These are phyloP conservation scores for Vigna radiata DNA, from an alignment of 306 rosid genomes.

Conservation along the genomic window DNA sequence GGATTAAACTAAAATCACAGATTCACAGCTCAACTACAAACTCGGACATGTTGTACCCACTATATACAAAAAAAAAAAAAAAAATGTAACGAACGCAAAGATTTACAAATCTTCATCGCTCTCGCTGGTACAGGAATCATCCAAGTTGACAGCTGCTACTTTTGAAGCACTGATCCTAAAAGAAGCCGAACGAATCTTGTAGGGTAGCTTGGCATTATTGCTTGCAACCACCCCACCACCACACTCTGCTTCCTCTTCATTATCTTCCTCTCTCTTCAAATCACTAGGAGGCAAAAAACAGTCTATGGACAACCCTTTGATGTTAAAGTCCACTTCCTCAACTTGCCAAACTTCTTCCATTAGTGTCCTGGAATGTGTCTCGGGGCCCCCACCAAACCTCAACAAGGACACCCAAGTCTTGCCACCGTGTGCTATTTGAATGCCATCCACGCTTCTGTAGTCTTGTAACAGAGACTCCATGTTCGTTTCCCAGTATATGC, in stretches of 20 bases:
- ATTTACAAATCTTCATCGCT: constrained; percentile 60
- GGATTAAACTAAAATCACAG: constrained; percentile 17
- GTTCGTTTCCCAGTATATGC: constrained; percentile 87
- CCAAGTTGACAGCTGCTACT: constrained; percentile 72
- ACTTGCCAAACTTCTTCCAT: constrained; percentile 92
- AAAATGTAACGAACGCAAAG: background rate
- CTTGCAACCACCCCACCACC: constrained; percentile 20
- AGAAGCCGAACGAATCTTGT: constrained; percentile 67
- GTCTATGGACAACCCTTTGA: constrained; percentile 79
- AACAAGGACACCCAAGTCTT: constrained; percentile 69
- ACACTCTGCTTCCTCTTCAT: constrained; percentile 34
- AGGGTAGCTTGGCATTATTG: constrained; percentile 56
- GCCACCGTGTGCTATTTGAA: constrained; percentile 80
- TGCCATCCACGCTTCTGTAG: constrained; percentile 70
- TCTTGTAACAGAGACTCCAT: constrained; percentile 80
- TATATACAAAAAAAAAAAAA: constrained; percentile 51
- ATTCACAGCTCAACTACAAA: constrained; percentile 40
- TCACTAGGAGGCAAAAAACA: constrained; percentile 91
- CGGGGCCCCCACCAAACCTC: constrained; percentile 69
- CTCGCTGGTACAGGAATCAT: constrained; percentile 56
- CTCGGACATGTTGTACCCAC: constrained; percentile 2
- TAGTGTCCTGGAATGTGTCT: constrained; percentile 66
- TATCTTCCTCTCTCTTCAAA: constrained; percentile 65
- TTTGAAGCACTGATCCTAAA: constrained; percentile 67
- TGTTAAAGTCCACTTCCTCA: constrained; percentile 88